These are phyloP conservation scores for Pseudohalonectria lignicola DNA, from an alignment of 2,329 filamentous ascomycete species.

Conservation along the genomic window DNA sequence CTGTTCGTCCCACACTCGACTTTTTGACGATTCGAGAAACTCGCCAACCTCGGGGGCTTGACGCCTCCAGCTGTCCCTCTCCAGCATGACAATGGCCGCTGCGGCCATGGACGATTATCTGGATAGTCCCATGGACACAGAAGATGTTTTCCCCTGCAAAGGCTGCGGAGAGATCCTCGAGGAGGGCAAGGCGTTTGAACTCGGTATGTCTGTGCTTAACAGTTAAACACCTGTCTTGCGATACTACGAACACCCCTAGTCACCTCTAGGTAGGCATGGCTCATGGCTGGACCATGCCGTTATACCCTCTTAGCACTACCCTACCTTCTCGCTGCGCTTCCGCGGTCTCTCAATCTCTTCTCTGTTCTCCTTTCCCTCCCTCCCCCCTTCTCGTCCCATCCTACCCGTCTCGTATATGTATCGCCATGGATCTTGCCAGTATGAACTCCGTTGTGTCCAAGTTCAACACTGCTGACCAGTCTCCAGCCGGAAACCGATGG, in stretches of 20 bases:
- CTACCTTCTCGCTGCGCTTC: no score
- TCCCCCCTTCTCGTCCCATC: no score
- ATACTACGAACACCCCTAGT: no score
- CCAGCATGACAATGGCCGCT: constrained; percentile 30
- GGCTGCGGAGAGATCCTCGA: constrained; percentile 95
- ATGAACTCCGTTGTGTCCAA: constrained; percentile 5
- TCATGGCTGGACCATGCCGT: no score
- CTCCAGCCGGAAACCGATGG: constrained; percentile 84
- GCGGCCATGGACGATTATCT: constrained; percentile 47
- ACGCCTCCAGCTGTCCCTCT: constrained; percentile 4
- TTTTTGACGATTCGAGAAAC: no score
- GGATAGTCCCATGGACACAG: constrained; percentile 59
- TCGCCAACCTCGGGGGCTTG: no score
- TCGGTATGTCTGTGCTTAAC: constrained; percentile 53
- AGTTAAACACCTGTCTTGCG: no score
- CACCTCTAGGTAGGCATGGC: no score
- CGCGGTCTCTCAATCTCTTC: no score
- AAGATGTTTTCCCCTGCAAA: constrained; percentile 84
- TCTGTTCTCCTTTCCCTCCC: background rate
- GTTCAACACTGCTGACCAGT: constrained; percentile 16
- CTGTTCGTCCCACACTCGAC: no score
- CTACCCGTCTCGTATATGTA: no score
- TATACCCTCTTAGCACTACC: no score
- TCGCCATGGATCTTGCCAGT: constrained; percentile 1
- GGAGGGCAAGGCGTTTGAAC: constrained; percentile 96